A percentile compares a stretch with the other conserved stretches of the same genome.
Conservation (phyloP, 1,284 basidiomycete species). For the Irpex rosettiformis region DNA sequence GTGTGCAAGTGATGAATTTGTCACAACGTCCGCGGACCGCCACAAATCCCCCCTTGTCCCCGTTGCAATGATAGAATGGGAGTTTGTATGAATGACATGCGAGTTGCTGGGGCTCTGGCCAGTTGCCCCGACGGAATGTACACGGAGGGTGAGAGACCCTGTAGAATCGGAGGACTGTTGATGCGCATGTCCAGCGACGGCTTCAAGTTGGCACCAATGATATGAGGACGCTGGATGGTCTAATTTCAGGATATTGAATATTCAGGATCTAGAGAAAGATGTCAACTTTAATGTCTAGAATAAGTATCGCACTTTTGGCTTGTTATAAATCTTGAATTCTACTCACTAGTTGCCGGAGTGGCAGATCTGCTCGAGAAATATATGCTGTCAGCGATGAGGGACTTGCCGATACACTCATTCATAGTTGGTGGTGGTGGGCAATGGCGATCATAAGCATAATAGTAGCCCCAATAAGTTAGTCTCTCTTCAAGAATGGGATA, state of each 20-base stretch:
- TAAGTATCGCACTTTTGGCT: too few relatives aligned
- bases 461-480: conserved; percentile 2
- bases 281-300: too few relatives aligned
- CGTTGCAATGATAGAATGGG: conserved; percentile 2
- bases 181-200: too few relatives aligned
- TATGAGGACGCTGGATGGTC: background rate
- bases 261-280: too few relatives aligned
- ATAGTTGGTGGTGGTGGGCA: too few relatives aligned
- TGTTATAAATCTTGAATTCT: too few relatives aligned
- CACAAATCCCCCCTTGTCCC: background rate
- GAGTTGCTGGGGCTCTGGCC: background rate
- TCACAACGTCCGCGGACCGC: background rate
- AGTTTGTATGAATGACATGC: conserved; percentile 2
- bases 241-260: too few relatives aligned
- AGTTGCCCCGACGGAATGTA: background rate
- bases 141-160: background rate
- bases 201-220: background rate
- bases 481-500: background rate
- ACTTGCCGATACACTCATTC: background rate
- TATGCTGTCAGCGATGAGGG: background rate
- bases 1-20: background rate
- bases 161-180: background rate
- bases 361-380: background rate
- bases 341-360: too few relatives aligned
- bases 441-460: conserved; percentile 1